Evolutionary conservation across 192 early-diverging fungal genomes (phyloP).

Genomic region (Coemansia sp.): DNA sequence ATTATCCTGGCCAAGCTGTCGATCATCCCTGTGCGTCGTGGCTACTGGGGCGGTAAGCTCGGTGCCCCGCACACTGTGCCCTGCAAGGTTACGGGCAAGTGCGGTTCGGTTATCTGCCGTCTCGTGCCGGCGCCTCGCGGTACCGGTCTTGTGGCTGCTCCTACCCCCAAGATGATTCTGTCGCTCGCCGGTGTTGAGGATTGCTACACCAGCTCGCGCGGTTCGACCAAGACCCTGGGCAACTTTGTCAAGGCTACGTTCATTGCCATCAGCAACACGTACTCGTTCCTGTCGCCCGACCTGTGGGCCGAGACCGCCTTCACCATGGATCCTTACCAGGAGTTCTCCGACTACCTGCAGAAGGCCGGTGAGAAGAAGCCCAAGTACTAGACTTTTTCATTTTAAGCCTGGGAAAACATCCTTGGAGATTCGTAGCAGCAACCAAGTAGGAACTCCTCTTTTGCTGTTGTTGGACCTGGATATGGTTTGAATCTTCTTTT

Average conservation of each 20-base stretch:
- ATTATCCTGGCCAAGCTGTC: slow-evolving; percentile 99
- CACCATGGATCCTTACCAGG: slow-evolving; percentile 88
- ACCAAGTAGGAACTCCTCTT: background rate
- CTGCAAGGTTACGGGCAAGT: slow-evolving; percentile 94
- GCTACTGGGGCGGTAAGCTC: slow-evolving; percentile 96
- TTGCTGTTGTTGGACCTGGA: background rate
- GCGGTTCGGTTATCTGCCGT: slow-evolving; percentile 89
- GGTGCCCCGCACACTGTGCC: slow-evolving; percentile 98
- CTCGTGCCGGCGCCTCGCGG: slow-evolving; percentile 98
- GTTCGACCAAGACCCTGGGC: slow-evolving; percentile 96
- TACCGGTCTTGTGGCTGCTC: slow-evolving; percentile 98
- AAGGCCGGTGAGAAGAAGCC: slow-evolving; percentile 54
- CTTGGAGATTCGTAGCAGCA: background rate
- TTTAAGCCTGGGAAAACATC: background rate
- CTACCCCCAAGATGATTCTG: slow-evolving; percentile 96
- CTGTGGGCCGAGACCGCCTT: slow-evolving; percentile 90
- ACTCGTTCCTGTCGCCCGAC: slow-evolving; percentile 96
- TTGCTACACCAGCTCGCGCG: slow-evolving; percentile 95
- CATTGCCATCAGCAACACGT: slow-evolving; percentile 94
- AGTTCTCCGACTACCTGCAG: slow-evolving; percentile 77
- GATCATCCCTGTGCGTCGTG: slow-evolving; percentile 96
- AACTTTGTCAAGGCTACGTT: slow-evolving; percentile 99
- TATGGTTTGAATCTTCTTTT: background rate
- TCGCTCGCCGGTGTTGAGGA: slow-evolving; percentile 96
- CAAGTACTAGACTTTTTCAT: slow-evolving; percentile 32